Evolutionary conservation across 345 rosid species (phyloP).

Genomic region (Conringia planisiliqua): DNA sequence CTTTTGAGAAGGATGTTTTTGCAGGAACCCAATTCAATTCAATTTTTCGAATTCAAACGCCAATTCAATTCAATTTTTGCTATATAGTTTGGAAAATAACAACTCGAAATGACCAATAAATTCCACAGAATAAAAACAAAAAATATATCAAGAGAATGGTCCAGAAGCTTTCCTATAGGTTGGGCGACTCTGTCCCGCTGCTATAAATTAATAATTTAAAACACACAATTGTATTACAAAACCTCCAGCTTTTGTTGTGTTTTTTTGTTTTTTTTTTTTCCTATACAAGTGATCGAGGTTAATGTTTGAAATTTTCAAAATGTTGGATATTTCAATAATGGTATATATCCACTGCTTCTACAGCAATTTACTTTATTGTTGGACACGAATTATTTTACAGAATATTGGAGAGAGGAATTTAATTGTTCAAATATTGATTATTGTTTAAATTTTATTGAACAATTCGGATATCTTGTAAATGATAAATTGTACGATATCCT

Average conservation of each 20-base stretch:
- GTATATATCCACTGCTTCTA: background rate
- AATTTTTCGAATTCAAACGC: background rate
- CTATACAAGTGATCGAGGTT: background rate
- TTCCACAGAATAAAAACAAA: background rate
- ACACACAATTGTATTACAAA: background rate
- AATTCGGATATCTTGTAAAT: background rate
- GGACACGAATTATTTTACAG: background rate
- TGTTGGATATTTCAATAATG: background rate
- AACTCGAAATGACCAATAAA: background rate
- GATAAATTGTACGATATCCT: background rate
- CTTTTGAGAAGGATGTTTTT: background rate
- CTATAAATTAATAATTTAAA: background rate
- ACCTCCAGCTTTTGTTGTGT: too few species aligned
- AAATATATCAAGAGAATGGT: background rate
- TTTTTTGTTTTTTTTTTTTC: too few species aligned
- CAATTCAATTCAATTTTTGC: background rate
- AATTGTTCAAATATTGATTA: background rate
- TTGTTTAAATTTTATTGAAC: background rate
- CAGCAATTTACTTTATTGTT: background rate
- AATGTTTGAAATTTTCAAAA: background rate
- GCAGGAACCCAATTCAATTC: background rate
- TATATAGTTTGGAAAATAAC: background rate
- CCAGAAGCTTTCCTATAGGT: slow-evolving; percentile 10
- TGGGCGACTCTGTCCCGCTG: background rate
- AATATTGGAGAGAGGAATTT: background rate